Base-by-base conservation (phyloP, 1,284 basidiomycete genomes). In the Cutaneotrichosporon sp. region DNA sequence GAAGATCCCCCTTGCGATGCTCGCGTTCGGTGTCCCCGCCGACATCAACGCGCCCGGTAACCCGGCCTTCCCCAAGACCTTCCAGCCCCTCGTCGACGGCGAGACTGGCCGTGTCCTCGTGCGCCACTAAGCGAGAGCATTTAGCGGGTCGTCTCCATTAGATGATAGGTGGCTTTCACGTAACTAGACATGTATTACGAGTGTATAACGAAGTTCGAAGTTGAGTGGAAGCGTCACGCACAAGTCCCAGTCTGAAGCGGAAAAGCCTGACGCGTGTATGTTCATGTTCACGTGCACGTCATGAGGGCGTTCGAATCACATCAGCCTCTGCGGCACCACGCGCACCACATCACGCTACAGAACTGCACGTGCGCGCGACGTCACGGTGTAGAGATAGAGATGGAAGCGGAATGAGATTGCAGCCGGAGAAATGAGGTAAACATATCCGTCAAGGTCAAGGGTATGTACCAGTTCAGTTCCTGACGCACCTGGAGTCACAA, bases 11-110 rank as follows among this genome's bases (percentile, higher is more conserved):
- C 68, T 71, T 16, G 80, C 76, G 3, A 76, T 81, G 64, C 70
- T 82, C 65, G 79, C 81, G 11, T 79, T 82, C 55, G 82, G 81
- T 38, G 70, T 69, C 30, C 52, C 56, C 8, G 61, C 67, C 32
- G 63, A 58, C 55, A 8, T n/a, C 21, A 49, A 16, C 58, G 62
- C 58, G 6, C 65, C 66, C 16, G 67, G 65, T 42, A 26, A 49
- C 46, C 57, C 38, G 38, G 63, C 31, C 14, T 30, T 40, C 56
- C 52, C 57, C 47, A 82, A 82, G 74, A 61, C 64, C 22, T 80
- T 67, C 60, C 32, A 56, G 40, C 65, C 65, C 36, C 53, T 57
- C 22, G 14, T 57, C 40, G 42, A 46, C 16, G 56, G 56, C 26
- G 40, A 57, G 38, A 46, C 42, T 46, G 42, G 42, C 9, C 56